Evolutionary conservation across 2,329 filamentous ascomycete species (phyloP), one percentile per base, ranked within the genome.

Genomic region (Apiospora marii): DNA sequence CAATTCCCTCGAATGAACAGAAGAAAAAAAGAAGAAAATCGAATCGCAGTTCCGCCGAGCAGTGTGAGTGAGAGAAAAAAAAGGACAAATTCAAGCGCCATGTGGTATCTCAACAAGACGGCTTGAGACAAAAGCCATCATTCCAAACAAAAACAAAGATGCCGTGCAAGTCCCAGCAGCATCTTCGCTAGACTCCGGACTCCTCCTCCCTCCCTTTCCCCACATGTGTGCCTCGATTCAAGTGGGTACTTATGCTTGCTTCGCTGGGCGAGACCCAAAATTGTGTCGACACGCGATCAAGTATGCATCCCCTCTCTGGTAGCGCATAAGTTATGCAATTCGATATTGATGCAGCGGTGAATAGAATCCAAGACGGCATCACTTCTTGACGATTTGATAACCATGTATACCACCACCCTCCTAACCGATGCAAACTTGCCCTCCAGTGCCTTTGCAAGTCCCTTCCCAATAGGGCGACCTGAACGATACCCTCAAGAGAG

Each of bases 91-190:
- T 37, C 58, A 64, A n/a, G 22, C 37, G 41, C 58, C 58, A 41
- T 64, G 19, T 64, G 30, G 34, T 41, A 64, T 64, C 58, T 64
- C 58, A 64, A 64, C 58, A 41, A 41, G 58, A 41, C 58, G 34
- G 58, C 34, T 64, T 41, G 58, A 37, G 58, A 41, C 58, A 24
- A 41, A 41, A 41, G 58, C 30, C 58, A 41, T 22, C 30, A 8
- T 41, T 41, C 58, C 34, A 24, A 64, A 41, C 37, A 64, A 64
- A 61, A 34, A 30, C 27, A 37, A 64, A n/a, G n/a, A 64, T 37
- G 34, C 58, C 19, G 13, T 22, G 16, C 30, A 24, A 41, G 58
- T 24, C 34, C 37, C 37, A 41, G 37, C 34, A 41, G 58, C 58
- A 64, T 41, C 22, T 22, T 37, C 34, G 19, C 34, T 24, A 22